Conservation (phyloP, 2,329 filamentous ascomycete genomes). For the Talaromyces atroroseus region DNA sequence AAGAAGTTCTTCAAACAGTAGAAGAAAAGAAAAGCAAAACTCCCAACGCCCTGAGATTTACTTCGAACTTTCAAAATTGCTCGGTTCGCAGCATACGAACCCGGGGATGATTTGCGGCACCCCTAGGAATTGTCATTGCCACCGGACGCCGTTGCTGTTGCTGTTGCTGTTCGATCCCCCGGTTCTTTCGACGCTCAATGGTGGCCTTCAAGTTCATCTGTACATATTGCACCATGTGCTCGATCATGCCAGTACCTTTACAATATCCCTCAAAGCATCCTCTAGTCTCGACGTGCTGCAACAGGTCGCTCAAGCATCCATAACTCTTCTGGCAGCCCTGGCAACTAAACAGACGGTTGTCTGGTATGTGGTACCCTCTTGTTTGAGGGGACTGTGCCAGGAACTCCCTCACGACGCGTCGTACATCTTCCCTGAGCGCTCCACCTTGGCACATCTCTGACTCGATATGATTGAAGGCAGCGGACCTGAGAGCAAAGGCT, state of each 20-base stretch:
- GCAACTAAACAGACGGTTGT: conserved; percentile 15
- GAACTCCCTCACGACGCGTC: conserved; percentile 13
- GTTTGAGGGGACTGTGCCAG: background rate
- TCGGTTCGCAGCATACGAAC: background rate
- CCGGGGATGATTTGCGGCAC: background rate
- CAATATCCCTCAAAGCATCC: conserved; percentile 17
- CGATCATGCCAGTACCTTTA: conserved; percentile 10
- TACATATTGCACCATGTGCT: conserved; percentile 16
- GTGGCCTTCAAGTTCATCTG: conserved; percentile 2
- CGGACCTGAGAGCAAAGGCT: conserved; percentile 17
- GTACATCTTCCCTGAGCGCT: conserved; percentile 13
- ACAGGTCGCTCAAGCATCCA: conserved; percentile 17
- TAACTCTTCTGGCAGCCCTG: conserved; percentile 15
- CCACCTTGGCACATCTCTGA: conserved; percentile 18
- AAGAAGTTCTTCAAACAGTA: background rate
- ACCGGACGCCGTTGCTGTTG: background rate
- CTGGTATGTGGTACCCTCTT: background rate
- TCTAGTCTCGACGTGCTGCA: conserved; percentile 20
- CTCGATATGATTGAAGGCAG: conserved; percentile 20
- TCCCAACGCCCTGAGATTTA: background rate
- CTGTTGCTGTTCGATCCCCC: background rate
- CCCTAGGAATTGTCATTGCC: background rate
- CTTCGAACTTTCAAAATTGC: background rate
- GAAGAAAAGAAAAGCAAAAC: background rate
- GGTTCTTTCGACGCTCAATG: background rate